A percentile compares a stretch with the other conserved stretches of the same genome.
Conservation (phyloP, 805 yeast genomes). For the Metschnikowia rubicola region DNA sequence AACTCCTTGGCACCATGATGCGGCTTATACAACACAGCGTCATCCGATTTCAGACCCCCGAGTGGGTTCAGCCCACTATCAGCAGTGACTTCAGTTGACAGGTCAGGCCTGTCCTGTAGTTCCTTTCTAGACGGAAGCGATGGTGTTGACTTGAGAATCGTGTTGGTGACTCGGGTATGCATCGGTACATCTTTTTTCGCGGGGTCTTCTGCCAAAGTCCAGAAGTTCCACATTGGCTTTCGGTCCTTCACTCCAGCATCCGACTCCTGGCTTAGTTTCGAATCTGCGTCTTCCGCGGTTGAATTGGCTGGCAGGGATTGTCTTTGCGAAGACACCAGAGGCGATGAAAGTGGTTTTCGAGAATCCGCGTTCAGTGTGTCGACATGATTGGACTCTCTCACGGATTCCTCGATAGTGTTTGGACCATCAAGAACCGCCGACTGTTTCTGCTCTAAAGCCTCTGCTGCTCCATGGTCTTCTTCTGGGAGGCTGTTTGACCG, state of each 20-base stretch:
- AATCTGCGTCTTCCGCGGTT: neutral
- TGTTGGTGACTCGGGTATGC: constrained; percentile 22
- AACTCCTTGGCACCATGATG: constrained; percentile 40
- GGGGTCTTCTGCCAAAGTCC: constrained; percentile 22
- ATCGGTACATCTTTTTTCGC: constrained; percentile 1
- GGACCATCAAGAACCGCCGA: too few relatives aligned
- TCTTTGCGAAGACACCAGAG: too few relatives aligned
- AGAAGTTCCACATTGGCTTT: constrained; percentile 36
- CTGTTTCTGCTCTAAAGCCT: neutral
- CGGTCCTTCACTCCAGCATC: constrained; percentile 2
- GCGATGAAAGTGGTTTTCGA: too few relatives aligned
- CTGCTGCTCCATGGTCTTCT: neutral
- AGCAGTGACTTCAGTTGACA: neutral
- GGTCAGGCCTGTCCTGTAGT: neutral
- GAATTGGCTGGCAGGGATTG: neutral
- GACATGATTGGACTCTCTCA: too few relatives aligned
- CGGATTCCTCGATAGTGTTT: too few relatives aligned
- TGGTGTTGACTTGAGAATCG: constrained; percentile 32
- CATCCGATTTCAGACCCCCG: constrained; percentile 22
- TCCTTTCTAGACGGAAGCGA: constrained; percentile 20
- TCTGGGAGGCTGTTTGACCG: constrained; percentile 8
- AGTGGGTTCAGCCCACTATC: too few relatives aligned
- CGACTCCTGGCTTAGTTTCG: neutral
- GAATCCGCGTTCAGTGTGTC: too few relatives aligned
- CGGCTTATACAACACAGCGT: constrained; percentile 44